Evolutionary conservation across 345 rosid genomes (phyloP), one percentile per base, ranked within the genome.

Genomic region (Lepidium africanum): DNA sequence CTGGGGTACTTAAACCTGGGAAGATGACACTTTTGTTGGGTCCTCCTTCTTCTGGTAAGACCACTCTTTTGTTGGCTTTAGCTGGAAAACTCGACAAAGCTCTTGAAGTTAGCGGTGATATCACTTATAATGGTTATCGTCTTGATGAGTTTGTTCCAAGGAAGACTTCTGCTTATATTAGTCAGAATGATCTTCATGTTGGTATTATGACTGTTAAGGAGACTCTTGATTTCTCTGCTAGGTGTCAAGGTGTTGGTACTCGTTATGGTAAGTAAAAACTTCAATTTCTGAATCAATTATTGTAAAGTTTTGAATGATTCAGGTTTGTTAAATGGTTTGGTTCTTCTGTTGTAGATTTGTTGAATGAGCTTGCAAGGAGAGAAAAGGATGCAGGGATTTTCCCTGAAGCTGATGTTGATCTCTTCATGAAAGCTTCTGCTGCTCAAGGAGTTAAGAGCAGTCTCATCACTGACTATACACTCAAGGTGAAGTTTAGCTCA

Each of bases 1-100:
- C 96, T 0, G 98, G 96, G 1, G 67, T 81, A 16, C 45, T 92
- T 10, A 90, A 87, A 62, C 98, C 96, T 42, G 79, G 88, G 0
- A 85, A 93, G 96, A 86, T 89, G 96, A 60, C 96, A 5, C 84
- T 92, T 2, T 73, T 92, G 46, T 61, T 89, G 19, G 98, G 98
- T 1, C 98, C 98, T 6, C 98, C 98, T 12, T 87, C 98, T 21
- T 89, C 98, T 1, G 98, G 98, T 6, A 92, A 92, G 79, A 89
- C 96, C 10, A 89, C 92, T 14, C 82, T 92, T 64, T 70, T 92
- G 58, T 60, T 92, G 17, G 96, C 98, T 49, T 59, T 92, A 19
- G 94, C 98, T 0, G 96, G 89, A 7, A 92, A 86, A 49, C 65
- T 74, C 2, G 77, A 74, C 17, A 45, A 71, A 10, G n/a, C 69